These are phyloP conservation scores for Lotmaria passim DNA, from an alignment of 208 protist species.

Conservation along the genomic window DNA sequence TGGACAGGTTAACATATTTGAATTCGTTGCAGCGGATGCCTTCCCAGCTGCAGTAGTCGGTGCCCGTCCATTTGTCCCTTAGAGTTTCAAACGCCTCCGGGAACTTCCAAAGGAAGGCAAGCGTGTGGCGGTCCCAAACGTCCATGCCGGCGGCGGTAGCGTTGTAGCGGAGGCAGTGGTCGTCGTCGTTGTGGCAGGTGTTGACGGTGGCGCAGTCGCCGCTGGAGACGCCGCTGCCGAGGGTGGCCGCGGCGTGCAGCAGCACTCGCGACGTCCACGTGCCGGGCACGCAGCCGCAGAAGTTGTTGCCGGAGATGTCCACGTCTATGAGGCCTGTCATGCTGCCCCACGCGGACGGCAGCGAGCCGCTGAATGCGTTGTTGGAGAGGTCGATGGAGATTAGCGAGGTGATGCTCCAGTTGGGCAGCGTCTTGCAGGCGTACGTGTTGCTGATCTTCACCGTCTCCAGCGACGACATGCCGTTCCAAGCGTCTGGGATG, in stretches of 20 bases:
- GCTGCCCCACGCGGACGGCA: constrained; percentile 11
- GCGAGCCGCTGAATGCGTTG: constrained; percentile 18
- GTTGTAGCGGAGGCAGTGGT: neutral
- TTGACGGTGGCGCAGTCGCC: constrained; percentile 2
- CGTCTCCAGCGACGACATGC: constrained; percentile 2
- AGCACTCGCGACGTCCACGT: constrained; percentile 15
- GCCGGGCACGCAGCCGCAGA: constrained; percentile 13
- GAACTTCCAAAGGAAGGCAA: neutral
- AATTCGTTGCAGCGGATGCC: constrained; percentile 22
- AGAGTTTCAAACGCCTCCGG: neutral
- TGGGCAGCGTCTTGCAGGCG: constrained; percentile 15
- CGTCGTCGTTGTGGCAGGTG: neutral
- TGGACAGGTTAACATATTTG: constrained; percentile 25
- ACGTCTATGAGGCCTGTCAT: constrained; percentile 19
- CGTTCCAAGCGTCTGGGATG: constrained; percentile 17
- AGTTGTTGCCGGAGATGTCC: constrained; percentile 13
- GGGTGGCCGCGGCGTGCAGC: constrained; percentile 7
- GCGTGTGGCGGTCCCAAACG: too few species aligned
- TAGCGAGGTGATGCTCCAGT: constrained; percentile 15
- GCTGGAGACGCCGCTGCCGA: constrained; percentile 3
- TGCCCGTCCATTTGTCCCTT: neutral
- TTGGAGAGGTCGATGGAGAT: constrained; percentile 19
- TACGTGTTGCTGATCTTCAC: constrained; percentile 5
- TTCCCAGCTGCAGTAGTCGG: constrained; percentile 27
- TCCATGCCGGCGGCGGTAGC: too few species aligned